Evolutionary conservation across 2,329 filamentous ascomycete species (phyloP).

Genomic region (Sphaceloma murrayae): DNA sequence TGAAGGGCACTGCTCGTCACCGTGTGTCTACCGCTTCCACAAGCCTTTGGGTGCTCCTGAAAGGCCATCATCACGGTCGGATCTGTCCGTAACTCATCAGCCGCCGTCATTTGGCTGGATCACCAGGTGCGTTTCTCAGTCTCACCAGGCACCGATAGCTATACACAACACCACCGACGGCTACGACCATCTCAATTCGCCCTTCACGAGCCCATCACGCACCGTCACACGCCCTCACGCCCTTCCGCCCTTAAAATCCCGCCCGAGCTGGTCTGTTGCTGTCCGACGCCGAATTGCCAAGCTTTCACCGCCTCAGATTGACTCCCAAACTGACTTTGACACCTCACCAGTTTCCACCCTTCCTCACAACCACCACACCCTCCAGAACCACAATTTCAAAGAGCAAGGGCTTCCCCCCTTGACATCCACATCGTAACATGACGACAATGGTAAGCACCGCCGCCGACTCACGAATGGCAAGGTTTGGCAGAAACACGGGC

Average conservation of each 20-base stretch:
- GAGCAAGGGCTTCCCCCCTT: conserved; percentile 16
- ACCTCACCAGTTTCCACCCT: conserved; percentile 15
- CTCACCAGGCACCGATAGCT: background rate
- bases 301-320: conserved; percentile 16
- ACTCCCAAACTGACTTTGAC: conserved; percentile 17
- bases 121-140: conserved; percentile 12
- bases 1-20: conserved; percentile 13
- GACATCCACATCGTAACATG: conserved; percentile 35
- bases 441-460: conserved; percentile 50
- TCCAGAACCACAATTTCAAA: conserved; percentile 22
- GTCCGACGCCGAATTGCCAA: conserved; percentile 15
- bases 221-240: background rate
- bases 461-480: background rate
- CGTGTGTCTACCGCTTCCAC: background rate
- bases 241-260: background rate
- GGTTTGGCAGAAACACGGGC: conserved; percentile 29
- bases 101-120: conserved; percentile 14
- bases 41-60: background rate
- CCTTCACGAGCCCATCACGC: background rate
- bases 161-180: background rate
- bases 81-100: conserved; percentile 4
- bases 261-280: background rate
- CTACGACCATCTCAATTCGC: background rate
- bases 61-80: conserved; percentile 9
- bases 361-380: conserved; percentile 19